A percentile compares a stretch with the other conserved stretches of the same genome.
These are phyloP conservation scores for Haematococcus lacustris DNA, from an alignment of 139 green algal species.

Conservation along the genomic window DNA sequence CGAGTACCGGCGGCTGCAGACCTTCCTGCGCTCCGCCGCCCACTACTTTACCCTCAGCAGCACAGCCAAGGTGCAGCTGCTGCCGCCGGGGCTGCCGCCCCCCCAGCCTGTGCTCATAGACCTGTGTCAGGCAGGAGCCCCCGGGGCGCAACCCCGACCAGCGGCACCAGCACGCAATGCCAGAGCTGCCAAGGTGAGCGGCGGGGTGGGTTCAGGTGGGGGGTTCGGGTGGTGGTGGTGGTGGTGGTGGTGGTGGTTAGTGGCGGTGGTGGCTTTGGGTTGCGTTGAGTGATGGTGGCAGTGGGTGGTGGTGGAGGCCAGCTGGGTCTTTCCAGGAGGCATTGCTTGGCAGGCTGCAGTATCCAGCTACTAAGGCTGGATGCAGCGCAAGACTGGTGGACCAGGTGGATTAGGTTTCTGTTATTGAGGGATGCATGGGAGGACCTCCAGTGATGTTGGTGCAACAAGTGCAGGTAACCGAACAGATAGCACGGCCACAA, in stretches of 20 bases:
- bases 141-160: too few relatives aligned
- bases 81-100: constrained; percentile 16
- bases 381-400: too few relatives aligned
- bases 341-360: too few relatives aligned
- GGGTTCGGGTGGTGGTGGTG: too few relatives aligned
- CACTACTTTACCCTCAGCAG: constrained; percentile 20
- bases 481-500: too few relatives aligned
- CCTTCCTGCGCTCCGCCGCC: constrained; percentile 15
- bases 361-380: too few relatives aligned
- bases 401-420: too few relatives aligned
- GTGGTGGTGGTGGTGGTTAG: too few relatives aligned
- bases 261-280: background rate
- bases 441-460: too few relatives aligned
- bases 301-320: background rate
- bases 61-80: background rate
- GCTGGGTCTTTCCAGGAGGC: background rate
- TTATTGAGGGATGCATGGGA: background rate
- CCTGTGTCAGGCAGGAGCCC: background rate
- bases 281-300: background rate
- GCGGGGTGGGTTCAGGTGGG: background rate
- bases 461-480: too few relatives aligned
- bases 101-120: constrained; percentile 26
- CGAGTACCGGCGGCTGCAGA: constrained; percentile 17
- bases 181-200: constrained; percentile 11
- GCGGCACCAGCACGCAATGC: too few relatives aligned